Conservation (phyloP, 305 asterid species). For the Rubia peregrina region DNA sequence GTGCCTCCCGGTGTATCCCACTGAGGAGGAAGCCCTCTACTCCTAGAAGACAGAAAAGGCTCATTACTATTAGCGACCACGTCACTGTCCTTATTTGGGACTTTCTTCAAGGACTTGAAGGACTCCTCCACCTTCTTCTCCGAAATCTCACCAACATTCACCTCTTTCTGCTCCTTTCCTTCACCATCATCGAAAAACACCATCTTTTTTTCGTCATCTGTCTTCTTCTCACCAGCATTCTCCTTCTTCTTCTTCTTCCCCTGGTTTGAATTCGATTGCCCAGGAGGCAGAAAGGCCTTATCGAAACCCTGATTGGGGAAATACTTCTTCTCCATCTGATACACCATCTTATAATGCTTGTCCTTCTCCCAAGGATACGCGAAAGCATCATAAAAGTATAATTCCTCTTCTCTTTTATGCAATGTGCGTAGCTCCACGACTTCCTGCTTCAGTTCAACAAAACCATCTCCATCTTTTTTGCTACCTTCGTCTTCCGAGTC, state of each 20-base stretch:
- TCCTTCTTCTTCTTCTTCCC: conserved; percentile 20
- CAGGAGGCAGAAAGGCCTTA: conserved; percentile 83
- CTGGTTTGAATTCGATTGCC: conserved; percentile 30
- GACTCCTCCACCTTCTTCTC: conserved; percentile 93
- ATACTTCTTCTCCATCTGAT: conserved; percentile 90
- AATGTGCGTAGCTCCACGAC: conserved; percentile 72
- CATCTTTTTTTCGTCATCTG: conserved; percentile 33
- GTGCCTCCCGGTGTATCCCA: conserved; percentile 92
- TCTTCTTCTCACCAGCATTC: conserved; percentile 19
- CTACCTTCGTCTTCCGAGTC: conserved; percentile 45
- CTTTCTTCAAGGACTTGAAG: conserved; percentile 91
- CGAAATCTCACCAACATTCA: conserved; percentile 48
- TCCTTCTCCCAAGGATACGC: conserved; percentile 94
- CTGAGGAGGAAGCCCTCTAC: conserved; percentile 76
- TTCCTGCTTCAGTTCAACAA: conserved; percentile 75
- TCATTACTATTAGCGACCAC: conserved; percentile 19
- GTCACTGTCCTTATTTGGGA: conserved; percentile 45
- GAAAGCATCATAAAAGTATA: conserved; percentile 75
- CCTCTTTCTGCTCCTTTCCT: conserved; percentile 19
- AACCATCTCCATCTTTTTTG: conserved; percentile 34
- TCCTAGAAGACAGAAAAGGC: conserved; percentile 73
- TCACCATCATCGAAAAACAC: conserved; percentile 57
- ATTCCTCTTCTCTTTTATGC: conserved; percentile 78
- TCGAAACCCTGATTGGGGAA: conserved; percentile 91
- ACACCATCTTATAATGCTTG: conserved; percentile 95